Evolutionary conservation across 2,329 filamentous ascomycete species (phyloP).

Genomic region (Zalaria obscura): DNA sequence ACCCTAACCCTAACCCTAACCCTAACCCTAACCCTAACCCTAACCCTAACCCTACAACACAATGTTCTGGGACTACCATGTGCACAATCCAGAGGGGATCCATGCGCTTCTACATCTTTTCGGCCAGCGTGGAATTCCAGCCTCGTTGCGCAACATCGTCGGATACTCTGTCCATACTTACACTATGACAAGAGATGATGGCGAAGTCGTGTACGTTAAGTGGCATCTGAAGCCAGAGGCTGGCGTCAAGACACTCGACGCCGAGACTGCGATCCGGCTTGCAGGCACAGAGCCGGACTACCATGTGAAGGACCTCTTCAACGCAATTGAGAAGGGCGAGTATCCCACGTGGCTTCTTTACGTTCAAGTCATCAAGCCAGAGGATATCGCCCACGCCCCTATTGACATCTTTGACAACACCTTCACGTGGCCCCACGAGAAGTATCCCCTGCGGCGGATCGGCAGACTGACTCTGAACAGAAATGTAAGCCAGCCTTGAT

Average conservation of each 20-base stretch:
- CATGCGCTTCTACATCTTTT: conserved; percentile 40
- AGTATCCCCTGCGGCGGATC: conserved; percentile 34
- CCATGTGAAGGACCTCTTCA: conserved; percentile 23
- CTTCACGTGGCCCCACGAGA: conserved; percentile 37
- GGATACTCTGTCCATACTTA: conserved; percentile 35
- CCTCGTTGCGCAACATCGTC: conserved; percentile 31
- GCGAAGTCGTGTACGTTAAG: conserved; percentile 35
- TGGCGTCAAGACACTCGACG: conserved; percentile 31
- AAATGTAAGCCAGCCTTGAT: conserved; percentile 21
- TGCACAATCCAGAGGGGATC: conserved; percentile 27
- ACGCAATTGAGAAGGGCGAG: conserved; percentile 31
- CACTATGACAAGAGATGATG: conserved; percentile 21
- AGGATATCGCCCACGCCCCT: conserved; percentile 33
- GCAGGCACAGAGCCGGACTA: conserved; percentile 23
- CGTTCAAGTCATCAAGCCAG: conserved; percentile 40
- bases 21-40: conserved; percentile 6
- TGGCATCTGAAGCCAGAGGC: conserved; percentile 35
- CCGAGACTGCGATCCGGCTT: conserved; percentile 20
- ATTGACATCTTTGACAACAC: conserved; percentile 44
- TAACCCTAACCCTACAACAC: conserved; percentile 11
- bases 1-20: no score
- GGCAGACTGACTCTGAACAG: conserved; percentile 38
- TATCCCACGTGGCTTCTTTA: conserved; percentile 38
- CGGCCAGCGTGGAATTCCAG: conserved; percentile 31
- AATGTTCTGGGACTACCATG: conserved; percentile 16